These are phyloP conservation scores for Psidium friedrichsthalianum DNA, from an alignment of 345 rosid genomes.

Conservation along the genomic window DNA sequence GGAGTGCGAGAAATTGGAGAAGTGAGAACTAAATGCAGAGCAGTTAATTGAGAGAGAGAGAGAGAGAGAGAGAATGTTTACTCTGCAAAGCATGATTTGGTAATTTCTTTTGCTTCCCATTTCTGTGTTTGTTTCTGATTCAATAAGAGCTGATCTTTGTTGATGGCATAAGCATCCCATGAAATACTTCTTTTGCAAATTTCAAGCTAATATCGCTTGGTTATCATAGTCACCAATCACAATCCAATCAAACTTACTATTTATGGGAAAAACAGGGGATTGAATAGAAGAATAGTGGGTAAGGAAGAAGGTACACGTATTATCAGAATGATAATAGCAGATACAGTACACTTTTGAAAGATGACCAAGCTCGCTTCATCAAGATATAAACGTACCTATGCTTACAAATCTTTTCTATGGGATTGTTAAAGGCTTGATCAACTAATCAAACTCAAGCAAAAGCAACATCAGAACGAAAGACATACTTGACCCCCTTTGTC, in stretches of 20 bases:
- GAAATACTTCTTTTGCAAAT: not conserved
- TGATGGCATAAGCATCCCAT: not conserved
- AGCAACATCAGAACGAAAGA: conserved; percentile 83
- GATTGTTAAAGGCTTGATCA: not conserved
- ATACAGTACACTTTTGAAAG: not conserved
- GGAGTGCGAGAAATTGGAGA: conserved; percentile 51
- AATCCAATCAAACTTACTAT: not conserved
- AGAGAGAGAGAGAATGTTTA: not conserved
- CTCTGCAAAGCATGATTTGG: not conserved
- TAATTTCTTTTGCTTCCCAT: not conserved
- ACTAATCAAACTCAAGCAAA: conserved; percentile 44
- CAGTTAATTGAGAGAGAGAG: conserved; percentile 23
- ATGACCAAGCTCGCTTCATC: not conserved
- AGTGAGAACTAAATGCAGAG: conserved; percentile 48
- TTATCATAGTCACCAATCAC: not conserved
- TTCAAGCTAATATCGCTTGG: not conserved
- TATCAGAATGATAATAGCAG: not conserved
- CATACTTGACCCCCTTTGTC: conserved; percentile 69
- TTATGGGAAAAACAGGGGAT: not conserved
- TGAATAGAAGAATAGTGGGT: not conserved
- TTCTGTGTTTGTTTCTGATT: not conserved
- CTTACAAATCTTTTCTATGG: not conserved
- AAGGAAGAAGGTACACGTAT: not conserved
- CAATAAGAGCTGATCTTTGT: not conserved
- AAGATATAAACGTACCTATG: not conserved